A percentile compares a stretch with the other conserved stretches of the same genome.
phyloP scores from a whole-genome alignment of 305 asterid genomes.

The Solanum hybrid region DNA sequence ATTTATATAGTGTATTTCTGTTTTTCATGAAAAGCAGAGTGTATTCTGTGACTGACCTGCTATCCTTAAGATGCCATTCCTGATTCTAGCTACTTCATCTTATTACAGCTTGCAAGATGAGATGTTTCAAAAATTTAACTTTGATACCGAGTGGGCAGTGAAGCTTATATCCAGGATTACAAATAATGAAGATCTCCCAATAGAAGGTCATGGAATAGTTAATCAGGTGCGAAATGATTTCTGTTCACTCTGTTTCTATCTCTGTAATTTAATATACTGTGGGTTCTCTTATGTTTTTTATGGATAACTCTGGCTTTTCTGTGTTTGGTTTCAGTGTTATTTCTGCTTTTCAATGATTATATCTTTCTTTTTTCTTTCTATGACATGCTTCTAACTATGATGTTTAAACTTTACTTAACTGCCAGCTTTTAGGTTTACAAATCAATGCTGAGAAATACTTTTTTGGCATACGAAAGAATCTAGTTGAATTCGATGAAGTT shows the following conservation, averaged over 20 bases:
- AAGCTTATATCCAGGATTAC: constrained; percentile 81
- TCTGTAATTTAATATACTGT: not conserved
- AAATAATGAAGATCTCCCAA: constrained; percentile 83
- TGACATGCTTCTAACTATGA: constrained; percentile 8
- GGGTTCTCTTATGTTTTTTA: not conserved
- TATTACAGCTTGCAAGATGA: constrained; percentile 88
- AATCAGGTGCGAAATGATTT: constrained; percentile 50
- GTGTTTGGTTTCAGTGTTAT: not conserved
- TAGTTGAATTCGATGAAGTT: constrained; percentile 97
- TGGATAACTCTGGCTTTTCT: not conserved
- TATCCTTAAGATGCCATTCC: constrained; percentile 4
- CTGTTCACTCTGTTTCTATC: not conserved
- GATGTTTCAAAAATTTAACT: constrained; percentile 94
- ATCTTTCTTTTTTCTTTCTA: not conserved
- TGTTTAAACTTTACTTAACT: constrained; percentile 6
- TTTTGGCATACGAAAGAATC: constrained; percentile 89
- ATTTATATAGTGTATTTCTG: not conserved
- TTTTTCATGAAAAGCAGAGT: not conserved
- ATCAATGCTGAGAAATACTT: constrained; percentile 85
- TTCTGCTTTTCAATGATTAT: not conserved
- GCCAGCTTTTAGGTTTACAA: constrained; percentile 87
- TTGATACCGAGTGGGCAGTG: constrained; percentile 97
- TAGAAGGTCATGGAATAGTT: constrained; percentile 79
- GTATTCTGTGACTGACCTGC: not conserved
- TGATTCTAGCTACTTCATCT: constrained; percentile 3